These are phyloP conservation scores for Geotrichum bryndzae DNA, from an alignment of 1,139 yeast species.

Conservation along the genomic window DNA sequence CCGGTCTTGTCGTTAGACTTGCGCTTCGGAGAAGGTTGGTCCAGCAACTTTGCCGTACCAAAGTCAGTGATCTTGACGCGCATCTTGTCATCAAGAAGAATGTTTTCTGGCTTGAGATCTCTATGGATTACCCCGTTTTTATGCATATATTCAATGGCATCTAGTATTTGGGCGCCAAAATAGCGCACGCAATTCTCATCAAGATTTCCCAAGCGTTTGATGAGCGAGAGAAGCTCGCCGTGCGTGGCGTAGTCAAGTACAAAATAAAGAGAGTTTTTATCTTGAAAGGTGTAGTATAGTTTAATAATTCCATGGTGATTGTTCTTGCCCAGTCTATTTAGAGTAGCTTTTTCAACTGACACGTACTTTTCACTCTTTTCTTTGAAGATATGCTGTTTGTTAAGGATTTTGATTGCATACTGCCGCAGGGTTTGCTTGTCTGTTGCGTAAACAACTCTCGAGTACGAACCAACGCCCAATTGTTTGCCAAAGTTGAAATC, in stretches of 20 bases:
- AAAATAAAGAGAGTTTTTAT: conserved; percentile 76
- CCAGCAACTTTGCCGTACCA: conserved; percentile 88
- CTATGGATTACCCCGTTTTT: conserved; percentile 80
- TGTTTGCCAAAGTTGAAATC: conserved; percentile 84
- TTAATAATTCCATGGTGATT: conserved; percentile 84
- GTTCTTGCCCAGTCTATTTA: conserved; percentile 59
- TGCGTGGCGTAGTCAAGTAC: conserved; percentile 90
- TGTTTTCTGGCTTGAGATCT: conserved; percentile 90
- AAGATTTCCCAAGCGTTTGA: conserved; percentile 69
- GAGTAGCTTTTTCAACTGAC: conserved; percentile 87
- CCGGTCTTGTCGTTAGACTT: conserved; percentile 30
- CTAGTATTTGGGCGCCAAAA: conserved; percentile 70
- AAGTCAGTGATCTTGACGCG: conserved; percentile 91
- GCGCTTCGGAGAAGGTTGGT: conserved; percentile 31
- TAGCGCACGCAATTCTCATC: conserved; percentile 74
- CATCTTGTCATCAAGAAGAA: conserved; percentile 68
- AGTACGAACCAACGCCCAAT: conserved; percentile 92
- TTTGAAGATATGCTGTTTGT: conserved; percentile 86
- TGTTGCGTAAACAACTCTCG: conserved; percentile 83
- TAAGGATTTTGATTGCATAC: conserved; percentile 86
- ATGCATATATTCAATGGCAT: conserved; percentile 82
- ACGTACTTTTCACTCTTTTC: conserved; percentile 94
- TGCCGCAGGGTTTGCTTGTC: conserved; percentile 64
- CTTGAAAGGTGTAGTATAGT: conserved; percentile 89
- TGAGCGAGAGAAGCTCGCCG: conserved; percentile 78